Base-by-base conservation (phyloP, 1,139 yeast genomes). In the Diutina ranongensis region DNA sequence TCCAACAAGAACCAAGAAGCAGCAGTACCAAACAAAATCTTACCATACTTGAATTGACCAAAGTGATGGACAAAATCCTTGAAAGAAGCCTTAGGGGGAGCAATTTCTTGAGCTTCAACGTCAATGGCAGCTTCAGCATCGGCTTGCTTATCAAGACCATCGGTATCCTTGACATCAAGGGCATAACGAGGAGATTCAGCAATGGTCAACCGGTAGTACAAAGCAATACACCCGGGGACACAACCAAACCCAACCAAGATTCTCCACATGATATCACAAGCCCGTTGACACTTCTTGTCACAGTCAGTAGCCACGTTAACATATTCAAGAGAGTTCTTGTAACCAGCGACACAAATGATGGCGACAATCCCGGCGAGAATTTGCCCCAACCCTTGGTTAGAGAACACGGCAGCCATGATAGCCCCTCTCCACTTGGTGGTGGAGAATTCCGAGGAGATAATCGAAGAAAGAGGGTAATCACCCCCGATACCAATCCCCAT, bases 401-500 rank as follows among this genome's bases (percentile, higher is more conserved):
- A 89, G 64, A 85, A 85, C 48, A 85, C 95, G 40, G 95, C 94
- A 58, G 85, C 86, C 95, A 85, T 85, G 56, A 85, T 84, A 52
- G 95, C 94, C 72, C 95, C 95, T 80, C 95, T 83, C 94, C 94
- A 85, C 64, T 83, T 85, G 55, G 94, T 85, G 49, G 94, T 83
- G 34, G 95, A 76, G 58, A 85, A 85, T 68, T 85, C 95, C 46
- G 95, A 81, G 10, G 94, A 82, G 55, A 85, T 85, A 63, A 85
- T 83, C 40, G 97, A 92, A 40, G 97, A 88, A 66, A 92, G 78
- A 57, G 98, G 98, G 68, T 92, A 92, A 69, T 92, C 98, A 75
- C 97, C 98, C 71, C 98, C 98, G 58, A 92, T 94, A 80, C 98
- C 98, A 57, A 92, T 80, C 71, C 95, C 95, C 86, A 81, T 81